phyloP scores from a whole-genome alignment of 768 basidiomycete species.

The Pleurotus platypus region DNA sequence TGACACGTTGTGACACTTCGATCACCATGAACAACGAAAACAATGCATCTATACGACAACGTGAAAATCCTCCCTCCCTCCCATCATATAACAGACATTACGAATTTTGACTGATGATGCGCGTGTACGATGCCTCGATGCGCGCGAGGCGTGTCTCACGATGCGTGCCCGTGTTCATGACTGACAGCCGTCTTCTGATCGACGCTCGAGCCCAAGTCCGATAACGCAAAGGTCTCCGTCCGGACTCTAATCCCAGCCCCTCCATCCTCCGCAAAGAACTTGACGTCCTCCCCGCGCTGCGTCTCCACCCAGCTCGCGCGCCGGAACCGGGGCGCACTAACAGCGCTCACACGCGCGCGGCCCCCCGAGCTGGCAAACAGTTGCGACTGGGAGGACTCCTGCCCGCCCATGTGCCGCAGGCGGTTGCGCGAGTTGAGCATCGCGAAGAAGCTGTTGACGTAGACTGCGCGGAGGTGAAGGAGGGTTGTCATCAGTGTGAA shows the following conservation, averaged over 20 bases:
- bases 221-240: background rate
- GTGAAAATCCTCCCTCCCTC: no score
- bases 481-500: no score
- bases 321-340: background rate
- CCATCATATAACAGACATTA: no score
- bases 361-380: background rate
- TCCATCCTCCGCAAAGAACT: background rate
- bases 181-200: background rate
- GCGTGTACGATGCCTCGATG: no score
- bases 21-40: no score
- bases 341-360: background rate
- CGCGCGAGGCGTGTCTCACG: no score
- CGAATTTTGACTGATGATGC: no score
- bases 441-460: background rate
- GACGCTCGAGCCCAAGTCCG: background rate
- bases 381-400: background rate
- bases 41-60: no score
- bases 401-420: background rate
- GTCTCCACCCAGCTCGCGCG: no score
- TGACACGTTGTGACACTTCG: no score
- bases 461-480: background rate
- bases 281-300: background rate
- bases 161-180: background rate
- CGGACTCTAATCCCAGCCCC: background rate
- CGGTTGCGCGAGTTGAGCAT: background rate